A percentile compares a stretch with the other conserved stretches of the same genome.
Evolutionary conservation across 805 yeast species (phyloP).

Genomic region (Starmerella cellae): DNA sequence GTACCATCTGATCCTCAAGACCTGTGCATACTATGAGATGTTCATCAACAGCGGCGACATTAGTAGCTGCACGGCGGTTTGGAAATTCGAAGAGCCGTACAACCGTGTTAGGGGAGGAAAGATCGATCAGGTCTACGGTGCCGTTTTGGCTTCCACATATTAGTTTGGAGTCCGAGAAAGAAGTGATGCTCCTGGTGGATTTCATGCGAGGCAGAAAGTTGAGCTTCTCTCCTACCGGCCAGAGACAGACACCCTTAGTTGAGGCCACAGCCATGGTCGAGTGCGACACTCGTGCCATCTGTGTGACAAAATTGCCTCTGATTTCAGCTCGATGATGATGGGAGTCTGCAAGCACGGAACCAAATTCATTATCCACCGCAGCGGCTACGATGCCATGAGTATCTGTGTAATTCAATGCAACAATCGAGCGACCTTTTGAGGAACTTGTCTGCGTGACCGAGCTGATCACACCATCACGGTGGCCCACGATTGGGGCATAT

Average conservation of each 20-base stretch:
- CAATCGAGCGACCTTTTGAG: constrained; percentile 7
- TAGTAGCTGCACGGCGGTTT: constrained; percentile 9
- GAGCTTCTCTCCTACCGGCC: background rate
- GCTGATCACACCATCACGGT: constrained; percentile 9
- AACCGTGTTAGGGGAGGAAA: background rate
- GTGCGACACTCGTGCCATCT: too few relatives aligned
- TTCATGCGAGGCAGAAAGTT: too few relatives aligned
- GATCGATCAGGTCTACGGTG: background rate
- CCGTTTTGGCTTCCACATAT: constrained; percentile 1
- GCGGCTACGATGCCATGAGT: background rate
- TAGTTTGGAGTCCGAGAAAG: background rate
- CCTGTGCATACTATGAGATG: constrained; percentile 8
- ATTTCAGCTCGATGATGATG: background rate
- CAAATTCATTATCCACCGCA: constrained; percentile 9
- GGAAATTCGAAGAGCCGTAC: background rate
- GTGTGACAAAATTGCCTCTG: constrained; percentile 2
- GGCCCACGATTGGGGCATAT: constrained; percentile 2
- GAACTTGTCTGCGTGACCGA: background rate
- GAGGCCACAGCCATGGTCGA: background rate
- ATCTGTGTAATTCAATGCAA: background rate
- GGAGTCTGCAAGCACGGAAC: constrained; percentile 2
- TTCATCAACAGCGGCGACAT: background rate
- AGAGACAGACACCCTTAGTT: background rate
- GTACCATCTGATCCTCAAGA: constrained; percentile 16
- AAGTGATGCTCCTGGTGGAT: background rate